Conservation (phyloP, 331 rosid species). For the Quercus phellos region DNA sequence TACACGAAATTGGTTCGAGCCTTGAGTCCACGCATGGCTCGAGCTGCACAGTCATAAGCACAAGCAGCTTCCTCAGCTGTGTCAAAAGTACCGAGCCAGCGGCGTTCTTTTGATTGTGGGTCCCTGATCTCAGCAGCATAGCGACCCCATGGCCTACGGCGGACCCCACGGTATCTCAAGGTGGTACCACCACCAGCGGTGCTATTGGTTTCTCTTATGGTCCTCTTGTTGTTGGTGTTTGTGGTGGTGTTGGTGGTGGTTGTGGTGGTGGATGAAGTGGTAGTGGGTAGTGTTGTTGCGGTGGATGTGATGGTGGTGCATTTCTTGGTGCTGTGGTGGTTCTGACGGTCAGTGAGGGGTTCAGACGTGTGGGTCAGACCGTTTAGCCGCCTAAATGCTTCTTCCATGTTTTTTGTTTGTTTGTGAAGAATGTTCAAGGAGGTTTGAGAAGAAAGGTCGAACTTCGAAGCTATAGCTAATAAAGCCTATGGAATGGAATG, state of each 20-base stretch:
- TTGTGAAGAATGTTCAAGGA: neutral
- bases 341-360: neutral
- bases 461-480: no score
- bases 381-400: conserved; percentile 54
- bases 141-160: conserved; percentile 96
- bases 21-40: conserved; percentile 86
- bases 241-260: neutral
- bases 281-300: neutral
- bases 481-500: no score
- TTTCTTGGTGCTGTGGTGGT: conserved; percentile 18
- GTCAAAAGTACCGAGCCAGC: conserved; percentile 97
- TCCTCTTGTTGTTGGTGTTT: conserved; percentile 27
- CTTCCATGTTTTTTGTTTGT: conserved; percentile 44
- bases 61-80: conserved; percentile 98
- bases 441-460: no score
- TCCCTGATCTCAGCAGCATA: conserved; percentile 96
- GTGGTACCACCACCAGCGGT: neutral
- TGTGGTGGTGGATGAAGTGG: neutral
- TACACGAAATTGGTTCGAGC: conserved; percentile 82
- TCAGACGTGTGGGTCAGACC: conserved; percentile 31
- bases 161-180: conserved; percentile 76
- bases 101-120: conserved; percentile 79
- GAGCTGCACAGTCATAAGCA: conserved; percentile 91
- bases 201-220: conserved; percentile 22
- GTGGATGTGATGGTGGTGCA: neutral